These are phyloP conservation scores for Phlebiopsis flavidoalba DNA, from an alignment of 768 basidiomycete genomes.

Conservation along the genomic window DNA sequence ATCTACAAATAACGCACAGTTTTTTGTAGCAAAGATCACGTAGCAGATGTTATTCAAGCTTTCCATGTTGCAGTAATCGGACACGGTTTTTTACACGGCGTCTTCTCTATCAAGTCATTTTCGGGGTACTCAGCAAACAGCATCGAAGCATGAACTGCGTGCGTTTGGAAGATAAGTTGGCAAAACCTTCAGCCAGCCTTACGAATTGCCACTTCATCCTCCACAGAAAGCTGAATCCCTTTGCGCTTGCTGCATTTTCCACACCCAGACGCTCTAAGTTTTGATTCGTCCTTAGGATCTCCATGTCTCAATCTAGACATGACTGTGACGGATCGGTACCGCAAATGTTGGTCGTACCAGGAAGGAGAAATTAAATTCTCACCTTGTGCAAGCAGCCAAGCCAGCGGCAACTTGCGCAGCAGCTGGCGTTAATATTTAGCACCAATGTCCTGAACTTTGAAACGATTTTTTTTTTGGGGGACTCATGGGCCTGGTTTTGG, in stretches of 20 bases:
- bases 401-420: conserved; percentile 27
- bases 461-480: conserved; percentile 24
- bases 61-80: too few relatives aligned
- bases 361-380: conserved; percentile 20
- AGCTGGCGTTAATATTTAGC: conserved; percentile 12
- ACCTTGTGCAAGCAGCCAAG: conserved; percentile 22
- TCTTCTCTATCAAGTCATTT: neutral
- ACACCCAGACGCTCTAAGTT: conserved; percentile 13
- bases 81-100: too few relatives aligned
- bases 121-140: neutral
- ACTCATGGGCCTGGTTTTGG: conserved; percentile 23
- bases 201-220: conserved; percentile 6
- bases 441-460: conserved; percentile 7
- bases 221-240: conserved; percentile 3
- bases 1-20: too few relatives aligned
- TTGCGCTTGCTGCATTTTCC: conserved; percentile 8
- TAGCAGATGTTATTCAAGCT: too few relatives aligned
- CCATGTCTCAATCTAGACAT: neutral
- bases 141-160: neutral
- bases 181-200: conserved; percentile 4
- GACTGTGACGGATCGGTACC: conserved; percentile 1
- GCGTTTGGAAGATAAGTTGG: neutral
- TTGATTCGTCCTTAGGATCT: neutral
- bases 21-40: too few relatives aligned
- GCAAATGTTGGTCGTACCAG: conserved; percentile 13